phyloP scores from a whole-genome alignment of 2,329 filamentous ascomycete species.

The Diplodia intermedia region DNA sequence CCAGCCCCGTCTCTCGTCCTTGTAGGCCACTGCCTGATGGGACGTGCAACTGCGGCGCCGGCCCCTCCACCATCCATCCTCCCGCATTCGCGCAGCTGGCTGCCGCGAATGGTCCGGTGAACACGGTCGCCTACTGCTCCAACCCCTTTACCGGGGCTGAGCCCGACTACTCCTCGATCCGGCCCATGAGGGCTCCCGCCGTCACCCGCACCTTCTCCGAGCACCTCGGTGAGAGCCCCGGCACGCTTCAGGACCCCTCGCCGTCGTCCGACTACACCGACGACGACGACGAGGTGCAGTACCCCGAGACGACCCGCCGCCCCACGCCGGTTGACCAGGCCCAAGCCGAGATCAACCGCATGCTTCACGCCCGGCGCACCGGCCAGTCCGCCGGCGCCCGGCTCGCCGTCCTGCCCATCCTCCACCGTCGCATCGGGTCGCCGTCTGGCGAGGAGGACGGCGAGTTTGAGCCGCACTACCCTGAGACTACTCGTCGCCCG shows the following conservation, averaged over 20 bases:
- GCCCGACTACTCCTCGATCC: neutral
- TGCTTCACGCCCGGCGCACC: neutral
- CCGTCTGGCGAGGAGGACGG: no score
- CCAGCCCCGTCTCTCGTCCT: neutral
- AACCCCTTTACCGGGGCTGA: neutral
- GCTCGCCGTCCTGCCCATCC: no score
- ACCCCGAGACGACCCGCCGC: neutral
- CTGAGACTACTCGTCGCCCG: neutral
- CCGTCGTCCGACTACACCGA: neutral
- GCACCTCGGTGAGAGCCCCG: no score
- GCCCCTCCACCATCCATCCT: no score
- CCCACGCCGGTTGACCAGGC: neutral
- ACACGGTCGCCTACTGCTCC: neutral
- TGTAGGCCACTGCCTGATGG: no score
- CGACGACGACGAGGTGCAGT: neutral
- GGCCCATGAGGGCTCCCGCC: neutral
- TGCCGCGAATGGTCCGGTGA: no score
- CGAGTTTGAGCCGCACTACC: neutral
- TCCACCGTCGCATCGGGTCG: no score
- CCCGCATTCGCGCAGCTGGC: no score
- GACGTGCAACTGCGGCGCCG: no score
- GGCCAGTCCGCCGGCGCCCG: no score
- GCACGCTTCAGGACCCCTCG: neutral
- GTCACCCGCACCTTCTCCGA: no score
- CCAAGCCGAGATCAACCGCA: neutral